Conservation (phyloP, 2,329 filamentous ascomycete genomes). For the Dothidotthia symphoricarpi region DNA sequence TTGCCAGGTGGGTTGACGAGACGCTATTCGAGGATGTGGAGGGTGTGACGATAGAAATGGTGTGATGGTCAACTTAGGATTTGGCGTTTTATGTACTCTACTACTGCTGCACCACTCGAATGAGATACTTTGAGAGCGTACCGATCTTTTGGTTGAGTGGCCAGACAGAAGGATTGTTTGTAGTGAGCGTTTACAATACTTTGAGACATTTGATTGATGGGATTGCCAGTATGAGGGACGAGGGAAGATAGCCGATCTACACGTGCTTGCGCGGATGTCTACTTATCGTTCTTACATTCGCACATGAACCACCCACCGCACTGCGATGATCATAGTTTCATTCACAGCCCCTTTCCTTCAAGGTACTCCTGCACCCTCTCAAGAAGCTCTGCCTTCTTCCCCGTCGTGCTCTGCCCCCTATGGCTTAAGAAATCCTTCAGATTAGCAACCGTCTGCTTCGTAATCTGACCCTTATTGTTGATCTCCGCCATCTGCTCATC, state of each 20-base stretch:
- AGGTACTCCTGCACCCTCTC: slow-evolving; percentile 39
- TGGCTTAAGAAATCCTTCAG: slow-evolving; percentile 35
- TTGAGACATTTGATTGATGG: no score
- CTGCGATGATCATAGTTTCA: not conserved
- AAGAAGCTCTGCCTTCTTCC: slow-evolving; percentile 42
- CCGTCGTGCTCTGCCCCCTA: slow-evolving; percentile 21
- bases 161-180: no score
- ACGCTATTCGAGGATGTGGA: not conserved
- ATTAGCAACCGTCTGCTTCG: slow-evolving; percentile 41
- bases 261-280: no score
- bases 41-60: not conserved
- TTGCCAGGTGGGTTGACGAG: slow-evolving; percentile 1
- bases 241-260: no score
- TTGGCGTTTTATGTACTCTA: no score
- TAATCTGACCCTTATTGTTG: slow-evolving; percentile 46
- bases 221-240: no score
- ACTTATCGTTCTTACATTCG: no score
- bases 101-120: no score
- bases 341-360: slow-evolving; percentile 30
- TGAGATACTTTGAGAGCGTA: no score
- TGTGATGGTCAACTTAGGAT: not conserved
- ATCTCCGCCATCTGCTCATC: slow-evolving; percentile 48
- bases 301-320: no score
- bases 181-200: no score
- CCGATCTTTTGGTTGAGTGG: no score